Base-by-base conservation (phyloP, 2,329 filamentous ascomycete genomes). In the Pseudogymnoascus sp. region DNA sequence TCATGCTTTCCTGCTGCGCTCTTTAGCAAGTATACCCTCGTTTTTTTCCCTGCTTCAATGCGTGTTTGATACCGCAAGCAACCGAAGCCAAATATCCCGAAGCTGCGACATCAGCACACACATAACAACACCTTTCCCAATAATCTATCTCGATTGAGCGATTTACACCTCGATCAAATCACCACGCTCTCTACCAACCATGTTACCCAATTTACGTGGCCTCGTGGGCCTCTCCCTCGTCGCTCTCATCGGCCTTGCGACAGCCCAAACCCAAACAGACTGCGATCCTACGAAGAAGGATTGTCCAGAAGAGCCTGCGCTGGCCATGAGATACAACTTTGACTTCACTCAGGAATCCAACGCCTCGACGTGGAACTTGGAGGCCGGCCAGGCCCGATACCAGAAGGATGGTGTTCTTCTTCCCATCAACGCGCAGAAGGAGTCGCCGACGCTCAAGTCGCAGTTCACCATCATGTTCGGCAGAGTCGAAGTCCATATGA, bases 381-480 rank as follows among this genome's bases (percentile, higher is more conserved):
- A 84, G 7, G 86, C 86, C 61, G 89, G 90, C 60, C 76, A 75
- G 7, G 80, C 93, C 63, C 77, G 78, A 13, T 92, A 87, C 73
- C 80, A 81, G 63, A 73, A 80, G 53, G 77, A 77, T n/a, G 90
- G 89, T 38, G 88, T 89, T 50, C 78, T 82, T 63, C 93, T 96
- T 77, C 88, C 83, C 61, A 87, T 96, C 76, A 77, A 75, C 63
- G 81, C 87, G 72, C 82, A 85, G 67, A 85, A 87, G 66, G 85
- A 96, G 70, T 89, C 91, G 0, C 90, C 91, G 0, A 96, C 91
- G 0, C 83, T 96, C 66, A 83, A 87, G 67, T 87, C 89, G 56
- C 85, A 86, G 69, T 93, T 92, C 74, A 95, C 91, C 78, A 89
- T 96, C 75, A 92, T 96, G 79, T 93, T 89, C 68, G 91, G 91